Conservation (phyloP, 1,139 yeast species). For the Protomyces gravidus region DNA sequence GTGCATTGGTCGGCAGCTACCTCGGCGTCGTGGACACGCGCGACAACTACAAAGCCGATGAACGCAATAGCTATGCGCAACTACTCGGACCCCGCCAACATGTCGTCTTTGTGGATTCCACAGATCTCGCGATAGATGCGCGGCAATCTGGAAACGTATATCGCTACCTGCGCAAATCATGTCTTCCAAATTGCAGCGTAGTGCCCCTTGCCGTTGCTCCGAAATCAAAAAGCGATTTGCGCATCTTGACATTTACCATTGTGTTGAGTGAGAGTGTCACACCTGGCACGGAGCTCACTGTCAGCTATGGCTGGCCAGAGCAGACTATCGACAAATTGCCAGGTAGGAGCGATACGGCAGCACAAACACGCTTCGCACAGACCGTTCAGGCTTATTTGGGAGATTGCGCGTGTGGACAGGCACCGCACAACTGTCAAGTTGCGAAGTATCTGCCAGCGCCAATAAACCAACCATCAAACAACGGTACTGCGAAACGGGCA, state of each 20-base stretch:
- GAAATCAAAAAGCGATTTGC: background rate
- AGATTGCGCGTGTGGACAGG: constrained; percentile 11
- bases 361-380: background rate
- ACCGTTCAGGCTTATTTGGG: constrained; percentile 1
- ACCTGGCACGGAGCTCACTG: constrained; percentile 12
- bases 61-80: constrained; percentile 69
- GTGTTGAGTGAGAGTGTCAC: constrained; percentile 5
- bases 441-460: background rate
- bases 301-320: constrained; percentile 16
- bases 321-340: background rate
- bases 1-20: constrained; percentile 58
- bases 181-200: constrained; percentile 54
- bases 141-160: constrained; percentile 73
- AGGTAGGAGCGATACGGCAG: background rate
- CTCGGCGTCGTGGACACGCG: constrained; percentile 70
- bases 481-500: background rate
- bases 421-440: constrained; percentile 3
- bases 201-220: constrained; percentile 14
- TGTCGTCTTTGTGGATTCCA: constrained; percentile 52
- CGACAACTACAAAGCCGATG: constrained; percentile 57
- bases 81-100: constrained; percentile 84
- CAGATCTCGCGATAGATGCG: constrained; percentile 68
- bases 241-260: background rate
- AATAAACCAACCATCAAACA: background rate
- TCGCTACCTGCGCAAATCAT: constrained; percentile 70